A percentile compares a stretch with the other conserved stretches of the same genome.
Evolutionary conservation across 495 filamentous ascomycete genomes (phyloP).

Genomic region (Clohesyomyces aquaticus): DNA sequence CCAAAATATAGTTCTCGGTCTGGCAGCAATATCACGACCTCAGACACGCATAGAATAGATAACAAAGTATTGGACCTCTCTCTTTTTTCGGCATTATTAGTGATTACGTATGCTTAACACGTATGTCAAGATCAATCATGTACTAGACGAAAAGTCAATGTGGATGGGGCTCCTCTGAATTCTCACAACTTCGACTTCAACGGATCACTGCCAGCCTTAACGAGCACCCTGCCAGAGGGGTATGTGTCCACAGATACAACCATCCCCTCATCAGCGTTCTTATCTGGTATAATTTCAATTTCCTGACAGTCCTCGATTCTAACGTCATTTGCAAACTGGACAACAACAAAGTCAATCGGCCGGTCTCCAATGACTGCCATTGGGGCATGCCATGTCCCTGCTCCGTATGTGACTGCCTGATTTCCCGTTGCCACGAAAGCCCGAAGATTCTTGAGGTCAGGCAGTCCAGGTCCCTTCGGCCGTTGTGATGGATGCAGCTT

Average conservation of each 20-base stretch:
- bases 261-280: constrained; percentile 39
- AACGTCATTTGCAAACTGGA: constrained; percentile 86
- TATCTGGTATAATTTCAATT: constrained; percentile 56
- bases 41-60: too few relatives aligned
- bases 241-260: constrained; percentile 38
- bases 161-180: too few relatives aligned
- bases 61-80: too few relatives aligned
- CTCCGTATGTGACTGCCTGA: constrained; percentile 88
- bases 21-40: too few relatives aligned
- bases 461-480: constrained; percentile 62
- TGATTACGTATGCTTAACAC: too few relatives aligned
- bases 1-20: too few relatives aligned
- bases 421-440: constrained; percentile 80
- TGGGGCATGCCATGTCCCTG: constrained; percentile 95
- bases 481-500: constrained; percentile 40
- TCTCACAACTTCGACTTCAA: constrained; percentile 38
- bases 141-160: too few relatives aligned
- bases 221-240: constrained; percentile 25
- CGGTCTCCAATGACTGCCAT: constrained; percentile 82
- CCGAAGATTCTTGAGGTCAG: constrained; percentile 69
- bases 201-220: constrained; percentile 27
- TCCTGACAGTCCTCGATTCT: constrained; percentile 89
- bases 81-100: too few relatives aligned
- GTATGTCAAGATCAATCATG: too few relatives aligned
- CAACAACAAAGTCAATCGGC: constrained; percentile 80